Conservation (phyloP, 192 early-diverging fungal species). For the Backusella morwellensis region DNA sequence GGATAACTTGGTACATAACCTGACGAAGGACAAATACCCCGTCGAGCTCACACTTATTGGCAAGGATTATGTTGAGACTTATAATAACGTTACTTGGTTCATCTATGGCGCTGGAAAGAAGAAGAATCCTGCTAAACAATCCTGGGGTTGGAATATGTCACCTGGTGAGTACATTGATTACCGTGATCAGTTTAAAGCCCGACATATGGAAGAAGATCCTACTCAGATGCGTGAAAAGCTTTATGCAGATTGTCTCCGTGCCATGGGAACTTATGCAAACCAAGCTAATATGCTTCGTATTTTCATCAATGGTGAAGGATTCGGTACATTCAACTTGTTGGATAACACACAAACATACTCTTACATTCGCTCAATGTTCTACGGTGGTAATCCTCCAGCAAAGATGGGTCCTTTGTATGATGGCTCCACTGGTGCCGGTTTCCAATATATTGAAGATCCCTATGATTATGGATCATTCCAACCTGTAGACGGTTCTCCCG, state of each 20-base stretch:
- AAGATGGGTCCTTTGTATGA: slow-evolving; percentile 43
- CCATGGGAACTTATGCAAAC: slow-evolving; percentile 43
- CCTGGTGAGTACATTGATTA: slow-evolving; percentile 21
- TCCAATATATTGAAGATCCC: slow-evolving; percentile 22
- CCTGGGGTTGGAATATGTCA: slow-evolving; percentile 41
- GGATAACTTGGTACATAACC: slow-evolving; percentile 25
- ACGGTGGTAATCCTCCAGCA: slow-evolving; percentile 33
- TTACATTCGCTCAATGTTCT: slow-evolving; percentile 39
- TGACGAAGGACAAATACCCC: neutral
- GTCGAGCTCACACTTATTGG: slow-evolving; percentile 38
- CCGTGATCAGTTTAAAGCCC: slow-evolving; percentile 43
- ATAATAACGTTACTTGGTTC: slow-evolving; percentile 29
- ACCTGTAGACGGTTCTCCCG: slow-evolving; percentile 21
- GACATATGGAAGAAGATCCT: slow-evolving; percentile 50
- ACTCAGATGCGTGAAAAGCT: slow-evolving; percentile 54
- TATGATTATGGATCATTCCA: slow-evolving; percentile 26
- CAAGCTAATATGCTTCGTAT: slow-evolving; percentile 46
- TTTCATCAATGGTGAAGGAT: slow-evolving; percentile 42
- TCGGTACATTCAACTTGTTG: slow-evolving; percentile 49
- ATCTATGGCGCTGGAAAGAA: slow-evolving; percentile 42
- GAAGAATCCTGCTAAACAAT: slow-evolving; percentile 50
- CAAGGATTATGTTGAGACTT: slow-evolving; percentile 37
- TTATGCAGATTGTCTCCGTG: slow-evolving; percentile 45
- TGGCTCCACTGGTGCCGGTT: slow-evolving; percentile 43
- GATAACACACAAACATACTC: slow-evolving; percentile 45